Conservation (phyloP, 2,329 filamentous ascomycete genomes). For the Trichoderma asperellum region DNA sequence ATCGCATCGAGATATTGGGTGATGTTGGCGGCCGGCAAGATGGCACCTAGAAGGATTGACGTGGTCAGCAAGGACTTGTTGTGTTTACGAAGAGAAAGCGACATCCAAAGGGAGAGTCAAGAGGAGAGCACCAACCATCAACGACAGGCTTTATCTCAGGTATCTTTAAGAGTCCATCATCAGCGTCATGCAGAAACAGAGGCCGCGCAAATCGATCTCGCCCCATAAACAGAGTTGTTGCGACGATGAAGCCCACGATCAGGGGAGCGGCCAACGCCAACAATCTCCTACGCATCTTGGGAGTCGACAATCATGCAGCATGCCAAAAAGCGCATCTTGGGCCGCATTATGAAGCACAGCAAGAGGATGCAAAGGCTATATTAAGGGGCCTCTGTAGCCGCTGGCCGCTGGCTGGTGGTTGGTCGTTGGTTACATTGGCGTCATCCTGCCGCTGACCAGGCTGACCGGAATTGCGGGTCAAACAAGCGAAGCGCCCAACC, state of each 20-base stretch:
- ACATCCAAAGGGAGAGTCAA: neutral
- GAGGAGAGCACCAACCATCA: slow-evolving; percentile 43
- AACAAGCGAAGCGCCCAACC: neutral
- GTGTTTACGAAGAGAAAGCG: neutral
- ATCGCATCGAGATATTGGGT: slow-evolving; percentile 36
- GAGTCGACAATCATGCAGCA: neutral
- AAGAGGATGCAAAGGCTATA: neutral
- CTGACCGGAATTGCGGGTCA: neutral
- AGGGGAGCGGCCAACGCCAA: slow-evolving; percentile 17
- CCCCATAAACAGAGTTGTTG: slow-evolving; percentile 18
- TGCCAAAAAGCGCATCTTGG: neutral
- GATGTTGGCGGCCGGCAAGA: slow-evolving; percentile 28
- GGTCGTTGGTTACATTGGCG: neutral
- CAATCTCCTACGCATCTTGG: slow-evolving; percentile 22
- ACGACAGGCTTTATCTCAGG: slow-evolving; percentile 36
- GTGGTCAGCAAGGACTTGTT: neutral
- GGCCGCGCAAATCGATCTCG: neutral
- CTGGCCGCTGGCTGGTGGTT: neutral
- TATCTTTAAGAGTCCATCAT: neutral
- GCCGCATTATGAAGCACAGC: neutral
- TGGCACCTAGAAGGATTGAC: neutral
- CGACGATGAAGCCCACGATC: slow-evolving; percentile 21
- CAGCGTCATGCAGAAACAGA: neutral
- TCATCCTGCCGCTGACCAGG: neutral
- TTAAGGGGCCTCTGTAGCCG: neutral